phyloP scores from a whole-genome alignment of 2,329 filamentous ascomycete genomes.

The Ophiostoma montium region DNA sequence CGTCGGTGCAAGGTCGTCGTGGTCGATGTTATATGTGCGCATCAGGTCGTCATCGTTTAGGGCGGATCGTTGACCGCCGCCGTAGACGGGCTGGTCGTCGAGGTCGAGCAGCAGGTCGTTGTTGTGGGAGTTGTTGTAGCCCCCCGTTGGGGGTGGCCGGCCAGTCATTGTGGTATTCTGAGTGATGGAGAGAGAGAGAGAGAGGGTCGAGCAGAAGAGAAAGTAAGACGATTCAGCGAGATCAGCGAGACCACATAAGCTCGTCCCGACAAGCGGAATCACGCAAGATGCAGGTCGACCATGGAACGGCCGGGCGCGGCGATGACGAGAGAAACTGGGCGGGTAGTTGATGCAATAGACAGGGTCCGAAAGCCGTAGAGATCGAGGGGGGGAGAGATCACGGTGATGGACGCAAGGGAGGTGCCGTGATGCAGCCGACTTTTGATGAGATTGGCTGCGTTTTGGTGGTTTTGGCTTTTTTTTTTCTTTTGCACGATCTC shows the following conservation, averaged over 20 bases:
- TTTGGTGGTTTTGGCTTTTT: constrained; percentile 1
- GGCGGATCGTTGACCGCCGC: constrained; percentile 56
- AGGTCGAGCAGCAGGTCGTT: constrained; percentile 60
- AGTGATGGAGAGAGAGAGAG: constrained; percentile 9
- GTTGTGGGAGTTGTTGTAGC: constrained; percentile 33
- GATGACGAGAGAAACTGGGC: neutral
- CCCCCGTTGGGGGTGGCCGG: constrained; percentile 35
- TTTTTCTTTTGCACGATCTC: neutral
- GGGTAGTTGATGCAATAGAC: neutral
- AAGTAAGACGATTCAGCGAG: constrained; percentile 7
- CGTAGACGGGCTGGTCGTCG: constrained; percentile 58
- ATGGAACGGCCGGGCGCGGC: constrained; percentile 5
- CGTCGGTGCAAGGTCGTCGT: constrained; percentile 39
- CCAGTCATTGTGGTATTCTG: constrained; percentile 44
- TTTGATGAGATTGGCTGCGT: constrained; percentile 3
- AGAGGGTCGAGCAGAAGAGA: constrained; percentile 13
- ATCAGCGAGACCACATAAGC: constrained; percentile 12
- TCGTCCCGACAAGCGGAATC: constrained; percentile 20
- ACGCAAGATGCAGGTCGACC: constrained; percentile 9
- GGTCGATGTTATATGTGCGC: constrained; percentile 57
- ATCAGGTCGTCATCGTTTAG: constrained; percentile 63
- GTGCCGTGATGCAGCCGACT: constrained; percentile 3
- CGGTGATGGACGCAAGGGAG: constrained; percentile 1
- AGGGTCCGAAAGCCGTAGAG: neutral
- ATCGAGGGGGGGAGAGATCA: neutral